Evolutionary conservation across 2,329 filamentous ascomycete genomes (phyloP).

Genomic region (Teratosphaeria pseudoeucalypti): DNA sequence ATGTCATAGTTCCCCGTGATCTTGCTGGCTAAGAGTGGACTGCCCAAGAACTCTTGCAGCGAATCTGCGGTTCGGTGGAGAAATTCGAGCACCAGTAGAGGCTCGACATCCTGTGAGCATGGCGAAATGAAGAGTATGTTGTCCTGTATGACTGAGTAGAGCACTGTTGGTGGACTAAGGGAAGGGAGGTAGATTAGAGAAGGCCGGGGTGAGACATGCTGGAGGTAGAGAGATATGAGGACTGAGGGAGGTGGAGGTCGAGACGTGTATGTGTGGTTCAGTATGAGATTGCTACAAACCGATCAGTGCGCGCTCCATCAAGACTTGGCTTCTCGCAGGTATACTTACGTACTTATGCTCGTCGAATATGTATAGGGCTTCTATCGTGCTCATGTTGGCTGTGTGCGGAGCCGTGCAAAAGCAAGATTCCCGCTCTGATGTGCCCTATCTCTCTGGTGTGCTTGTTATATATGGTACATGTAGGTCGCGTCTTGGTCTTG

Average conservation of each 20-base stretch:
- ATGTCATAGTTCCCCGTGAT: slow-evolving; percentile 89
- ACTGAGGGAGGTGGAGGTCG: slow-evolving; percentile 65
- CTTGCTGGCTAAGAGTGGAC: slow-evolving; percentile 73
- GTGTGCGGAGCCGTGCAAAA: neutral
- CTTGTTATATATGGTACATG: too few relatives aligned
- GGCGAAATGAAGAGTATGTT: slow-evolving; percentile 79
- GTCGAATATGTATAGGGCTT: slow-evolving; percentile 95
- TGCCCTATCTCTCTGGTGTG: neutral
- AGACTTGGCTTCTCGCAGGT: slow-evolving; percentile 4
- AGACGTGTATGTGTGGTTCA: slow-evolving; percentile 71
- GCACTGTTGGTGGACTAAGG: slow-evolving; percentile 66
- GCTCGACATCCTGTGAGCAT: slow-evolving; percentile 76
- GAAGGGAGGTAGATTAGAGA: slow-evolving; percentile 77
- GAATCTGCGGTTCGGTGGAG: slow-evolving; percentile 86
- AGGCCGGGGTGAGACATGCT: slow-evolving; percentile 69
- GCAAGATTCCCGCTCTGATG: neutral
- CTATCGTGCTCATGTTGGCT: slow-evolving; percentile 58
- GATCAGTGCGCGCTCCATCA: slow-evolving; percentile 6
- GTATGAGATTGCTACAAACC: slow-evolving; percentile 57
- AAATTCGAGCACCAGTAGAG: slow-evolving; percentile 84
- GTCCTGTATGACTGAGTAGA: slow-evolving; percentile 81
- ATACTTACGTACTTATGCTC: slow-evolving; percentile 66
- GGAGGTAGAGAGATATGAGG: slow-evolving; percentile 77
- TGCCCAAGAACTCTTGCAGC: slow-evolving; percentile 86
- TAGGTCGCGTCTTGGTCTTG: neutral